Percentiles rank a stretch among this genome's conserved stretches.
Conservation (phyloP, 2,329 filamentous ascomycete genomes). For the Fusarium sp. region DNA sequence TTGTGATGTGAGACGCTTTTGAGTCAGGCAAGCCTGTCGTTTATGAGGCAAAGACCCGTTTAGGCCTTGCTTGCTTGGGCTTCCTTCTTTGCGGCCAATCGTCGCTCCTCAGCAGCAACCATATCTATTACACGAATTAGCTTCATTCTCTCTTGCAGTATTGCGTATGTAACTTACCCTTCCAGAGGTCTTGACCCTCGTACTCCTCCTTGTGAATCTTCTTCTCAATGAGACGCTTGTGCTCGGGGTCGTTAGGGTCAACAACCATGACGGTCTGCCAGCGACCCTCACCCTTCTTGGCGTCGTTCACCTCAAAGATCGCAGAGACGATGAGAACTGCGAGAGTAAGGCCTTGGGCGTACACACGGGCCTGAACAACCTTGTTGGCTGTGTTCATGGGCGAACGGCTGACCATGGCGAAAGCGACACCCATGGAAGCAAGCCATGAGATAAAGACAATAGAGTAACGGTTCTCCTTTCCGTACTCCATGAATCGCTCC, state of each 20-base stretch:
- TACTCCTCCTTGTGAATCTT: slow-evolving; percentile 88
- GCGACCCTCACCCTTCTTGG: slow-evolving; percentile 77
- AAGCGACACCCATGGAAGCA: slow-evolving; percentile 79
- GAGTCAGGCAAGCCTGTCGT: not conserved
- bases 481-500: slow-evolving; percentile 77
- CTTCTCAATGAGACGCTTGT: slow-evolving; percentile 88
- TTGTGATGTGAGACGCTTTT: not conserved
- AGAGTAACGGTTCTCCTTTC: slow-evolving; percentile 82
- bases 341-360: slow-evolving; percentile 89
- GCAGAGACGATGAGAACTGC: slow-evolving; percentile 85
- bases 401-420: slow-evolving; percentile 81
- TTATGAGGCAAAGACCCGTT: not conserved
- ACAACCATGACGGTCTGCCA: slow-evolving; percentile 88
- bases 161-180: slow-evolving; percentile 64
- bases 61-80: slow-evolving; percentile 38
- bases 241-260: slow-evolving; percentile 83
- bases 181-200: slow-evolving; percentile 93
- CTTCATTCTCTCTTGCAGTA: not conserved
- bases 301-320: slow-evolving; percentile 83
- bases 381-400: slow-evolving; percentile 82
- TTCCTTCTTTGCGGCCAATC: slow-evolving; percentile 57
- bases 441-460: slow-evolving; percentile 88
- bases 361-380: slow-evolving; percentile 92
- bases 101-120: slow-evolving; percentile 81
- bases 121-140: slow-evolving; percentile 67